Evolutionary conservation across 1,284 basidiomycete genomes (phyloP).

Genomic region (Trametes versicolor): DNA sequence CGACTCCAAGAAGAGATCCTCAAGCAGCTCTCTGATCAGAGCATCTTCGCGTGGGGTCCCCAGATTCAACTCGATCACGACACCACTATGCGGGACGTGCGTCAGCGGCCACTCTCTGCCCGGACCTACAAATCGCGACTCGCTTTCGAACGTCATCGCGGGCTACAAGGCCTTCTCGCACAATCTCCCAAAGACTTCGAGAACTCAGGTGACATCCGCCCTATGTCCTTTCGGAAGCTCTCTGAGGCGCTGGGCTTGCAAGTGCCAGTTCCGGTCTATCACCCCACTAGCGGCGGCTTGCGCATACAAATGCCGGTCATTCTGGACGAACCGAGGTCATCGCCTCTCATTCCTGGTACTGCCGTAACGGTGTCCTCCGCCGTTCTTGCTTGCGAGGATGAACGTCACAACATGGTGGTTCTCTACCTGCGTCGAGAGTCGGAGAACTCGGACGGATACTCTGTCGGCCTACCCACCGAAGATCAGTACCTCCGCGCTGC

Average conservation of each 20-base stretch:
- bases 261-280: constrained; percentile 14
- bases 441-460: not conserved
- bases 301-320: constrained; percentile 18
- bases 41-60: constrained; percentile 29
- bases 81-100: not conserved
- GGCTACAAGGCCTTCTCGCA: constrained; percentile 11
- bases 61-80: constrained; percentile 12
- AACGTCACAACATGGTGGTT: not conserved
- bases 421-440: constrained; percentile 13
- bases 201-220: not conserved
- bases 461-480: constrained; percentile 5
- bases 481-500: constrained; percentile 10
- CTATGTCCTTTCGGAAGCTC: constrained; percentile 1
- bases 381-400: constrained; percentile 25
- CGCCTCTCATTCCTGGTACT: not conserved
- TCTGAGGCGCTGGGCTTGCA: constrained; percentile 3
- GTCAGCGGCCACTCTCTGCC: constrained; percentile 5
- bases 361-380: constrained; percentile 18
- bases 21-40: constrained; percentile 27
- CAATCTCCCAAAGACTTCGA: constrained; percentile 10
- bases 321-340: not conserved
- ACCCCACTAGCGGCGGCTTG: constrained; percentile 12
- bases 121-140: constrained; percentile 1
- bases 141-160: constrained; percentile 1
- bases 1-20: constrained; percentile 31